Evolutionary conservation across 140 eudicot genomes (phyloP).

Genomic region (Flaveria floridana): DNA sequence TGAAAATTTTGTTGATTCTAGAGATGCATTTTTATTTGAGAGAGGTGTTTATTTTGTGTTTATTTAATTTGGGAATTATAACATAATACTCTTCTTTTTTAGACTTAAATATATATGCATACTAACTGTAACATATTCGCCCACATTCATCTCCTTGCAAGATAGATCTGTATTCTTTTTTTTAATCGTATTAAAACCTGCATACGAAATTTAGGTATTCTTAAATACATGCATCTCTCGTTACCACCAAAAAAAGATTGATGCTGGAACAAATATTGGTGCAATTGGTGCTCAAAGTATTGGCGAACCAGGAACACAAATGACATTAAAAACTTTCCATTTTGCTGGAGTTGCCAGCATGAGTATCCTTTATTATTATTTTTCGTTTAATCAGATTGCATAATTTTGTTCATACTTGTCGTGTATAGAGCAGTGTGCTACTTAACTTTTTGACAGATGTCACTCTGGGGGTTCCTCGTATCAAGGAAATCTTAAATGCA

Average conservation of each 20-base stretch:
- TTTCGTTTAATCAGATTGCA: not conserved
- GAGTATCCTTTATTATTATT: constrained; percentile 67
- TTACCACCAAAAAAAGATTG: constrained; percentile 63
- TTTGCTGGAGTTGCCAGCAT: constrained; percentile 99
- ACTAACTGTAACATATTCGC: not conserved
- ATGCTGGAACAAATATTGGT: constrained; percentile 91
- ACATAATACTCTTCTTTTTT: not conserved
- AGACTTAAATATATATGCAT: not conserved
- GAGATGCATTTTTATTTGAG: no score
- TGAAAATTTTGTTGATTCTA: no score
- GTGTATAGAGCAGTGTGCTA: constrained; percentile 9
- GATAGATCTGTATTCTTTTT: not conserved
- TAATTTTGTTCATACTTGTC: constrained; percentile 9
- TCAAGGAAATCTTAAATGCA: constrained; percentile 87
- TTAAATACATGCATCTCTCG: constrained; percentile 68
- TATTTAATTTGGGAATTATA: no score
- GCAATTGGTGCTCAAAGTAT: constrained; percentile 98
- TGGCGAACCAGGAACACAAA: constrained; percentile 98
- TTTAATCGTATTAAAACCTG: not conserved
- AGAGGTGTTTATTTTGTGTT: no score
- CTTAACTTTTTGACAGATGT: constrained; percentile 69
- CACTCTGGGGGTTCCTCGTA: constrained; percentile 96
- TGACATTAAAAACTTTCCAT: constrained; percentile 95
- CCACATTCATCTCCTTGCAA: not conserved
- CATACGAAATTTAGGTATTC: constrained; percentile 51